A percentile compares a stretch with the other conserved stretches of the same genome.
These are phyloP conservation scores for Juncus effusus DNA, from an alignment of 176 grass and related monocot genomes.

Conservation along the genomic window DNA sequence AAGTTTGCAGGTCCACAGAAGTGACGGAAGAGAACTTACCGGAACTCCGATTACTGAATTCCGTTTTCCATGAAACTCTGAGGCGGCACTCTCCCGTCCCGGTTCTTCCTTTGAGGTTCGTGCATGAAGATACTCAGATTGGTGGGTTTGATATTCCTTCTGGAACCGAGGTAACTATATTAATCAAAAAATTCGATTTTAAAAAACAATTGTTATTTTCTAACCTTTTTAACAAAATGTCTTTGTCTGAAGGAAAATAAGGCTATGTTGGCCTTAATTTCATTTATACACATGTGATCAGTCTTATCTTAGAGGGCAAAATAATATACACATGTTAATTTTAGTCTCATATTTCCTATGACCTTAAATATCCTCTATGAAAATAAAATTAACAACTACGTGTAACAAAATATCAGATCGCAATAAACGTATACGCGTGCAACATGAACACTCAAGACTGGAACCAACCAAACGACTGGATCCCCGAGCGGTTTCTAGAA, in stretches of 20 bases:
- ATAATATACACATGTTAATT: no score
- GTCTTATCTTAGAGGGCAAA: no score
- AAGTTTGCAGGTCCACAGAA: constrained; percentile 38
- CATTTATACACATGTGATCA: no score
- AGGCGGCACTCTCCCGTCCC: constrained; percentile 56
- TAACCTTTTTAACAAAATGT: no score
- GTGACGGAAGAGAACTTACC: constrained; percentile 63
- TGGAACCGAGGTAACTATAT: constrained; percentile 47
- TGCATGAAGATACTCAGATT: constrained; percentile 59
- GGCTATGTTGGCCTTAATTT: no score
- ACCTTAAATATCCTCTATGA: no score
- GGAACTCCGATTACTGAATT: constrained; percentile 49
- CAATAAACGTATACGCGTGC: constrained; percentile 77
- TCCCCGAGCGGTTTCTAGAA: constrained; percentile 66
- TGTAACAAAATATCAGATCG: constrained; percentile 30
- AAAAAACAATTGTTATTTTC: no score
- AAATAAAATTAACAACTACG: neutral
- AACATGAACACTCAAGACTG: constrained; percentile 79
- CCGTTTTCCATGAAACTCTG: constrained; percentile 78
- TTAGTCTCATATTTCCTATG: no score
- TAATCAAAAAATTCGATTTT: neutral
- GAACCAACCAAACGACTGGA: constrained; percentile 63
- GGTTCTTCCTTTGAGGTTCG: constrained; percentile 56
- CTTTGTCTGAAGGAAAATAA: no score
- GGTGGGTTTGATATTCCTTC: constrained; percentile 55